These are phyloP conservation scores for Pichia californica DNA, from an alignment of 805 yeast species.

Conservation along the genomic window DNA sequence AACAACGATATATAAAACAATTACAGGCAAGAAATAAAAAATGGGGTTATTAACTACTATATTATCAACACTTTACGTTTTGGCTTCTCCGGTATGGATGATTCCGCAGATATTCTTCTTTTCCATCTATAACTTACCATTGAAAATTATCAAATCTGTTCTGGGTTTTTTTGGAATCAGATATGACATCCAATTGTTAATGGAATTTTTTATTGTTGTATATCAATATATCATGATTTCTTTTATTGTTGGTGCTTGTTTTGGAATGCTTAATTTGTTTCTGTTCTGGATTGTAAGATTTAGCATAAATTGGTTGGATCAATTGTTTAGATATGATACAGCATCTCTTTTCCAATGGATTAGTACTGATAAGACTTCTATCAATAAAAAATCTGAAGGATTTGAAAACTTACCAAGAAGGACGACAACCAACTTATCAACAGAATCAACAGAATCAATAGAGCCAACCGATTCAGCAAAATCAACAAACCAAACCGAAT, in stretches of 20 bases:
- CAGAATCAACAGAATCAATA: no score
- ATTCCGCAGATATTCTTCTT: slow-evolving; percentile 2
- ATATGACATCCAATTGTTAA: neutral
- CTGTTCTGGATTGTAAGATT: slow-evolving; percentile 13
- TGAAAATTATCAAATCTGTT: neutral
- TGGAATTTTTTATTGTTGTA: slow-evolving; percentile 11
- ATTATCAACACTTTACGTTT: neutral
- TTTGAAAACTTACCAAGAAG: no score
- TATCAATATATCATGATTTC: slow-evolving; percentile 23
- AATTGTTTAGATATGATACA: neutral
- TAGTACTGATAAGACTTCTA: neutral
- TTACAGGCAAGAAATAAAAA: no score
- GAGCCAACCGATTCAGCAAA: no score
- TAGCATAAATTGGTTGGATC: neutral
- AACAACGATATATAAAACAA: no score
- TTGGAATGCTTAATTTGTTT: slow-evolving; percentile 18
- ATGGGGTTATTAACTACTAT: neutral
- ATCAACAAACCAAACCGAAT: no score
- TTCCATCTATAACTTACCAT: neutral
- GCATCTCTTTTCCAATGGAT: neutral
- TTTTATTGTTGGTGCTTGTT: slow-evolving; percentile 16
- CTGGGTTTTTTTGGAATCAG: neutral
- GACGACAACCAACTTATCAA: no score
- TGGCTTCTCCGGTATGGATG: slow-evolving; percentile 2
- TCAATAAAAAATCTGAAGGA: no score